Evolutionary conservation across 495 filamentous ascomycete species (phyloP).

Genomic region (Xanthoparmelia taractica): DNA sequence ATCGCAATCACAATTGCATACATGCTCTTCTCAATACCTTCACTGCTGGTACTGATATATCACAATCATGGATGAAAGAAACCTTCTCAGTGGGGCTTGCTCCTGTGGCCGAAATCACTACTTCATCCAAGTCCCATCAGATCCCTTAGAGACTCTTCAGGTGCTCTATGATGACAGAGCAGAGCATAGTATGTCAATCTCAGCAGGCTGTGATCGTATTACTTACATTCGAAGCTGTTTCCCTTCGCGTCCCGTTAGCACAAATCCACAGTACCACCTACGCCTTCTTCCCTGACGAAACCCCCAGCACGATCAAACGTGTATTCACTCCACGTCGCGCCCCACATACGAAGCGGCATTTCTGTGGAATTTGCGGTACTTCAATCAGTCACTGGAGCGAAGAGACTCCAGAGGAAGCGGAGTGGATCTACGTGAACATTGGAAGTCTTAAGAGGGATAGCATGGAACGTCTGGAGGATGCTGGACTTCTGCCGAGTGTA

Average conservation of each 20-base stretch:
- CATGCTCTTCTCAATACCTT: slow-evolving; percentile 3
- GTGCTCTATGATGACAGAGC: slow-evolving; percentile 62
- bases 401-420: slow-evolving; percentile 54
- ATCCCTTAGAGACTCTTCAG: slow-evolving; percentile 47
- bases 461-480: slow-evolving; percentile 57
- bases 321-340: slow-evolving; percentile 56
- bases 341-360: slow-evolving; percentile 57
- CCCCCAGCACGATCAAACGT: slow-evolving; percentile 60
- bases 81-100: slow-evolving; percentile 64
- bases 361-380: slow-evolving; percentile 88
- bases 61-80: slow-evolving; percentile 37
- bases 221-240: slow-evolving; percentile 18
- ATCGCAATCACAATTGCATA: not conserved
- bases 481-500: slow-evolving; percentile 48
- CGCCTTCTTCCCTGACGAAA: slow-evolving; percentile 72
- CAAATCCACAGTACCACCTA: slow-evolving; percentile 66
- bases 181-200: slow-evolving; percentile 52
- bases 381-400: slow-evolving; percentile 76
- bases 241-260: slow-evolving; percentile 68
- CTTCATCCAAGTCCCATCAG: slow-evolving; percentile 56
- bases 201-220: not conserved
- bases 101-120: slow-evolving; percentile 82
- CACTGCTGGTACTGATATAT: not conserved
- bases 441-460: slow-evolving; percentile 61
- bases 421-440: slow-evolving; percentile 68